Percentiles rank a stretch among this genome's conserved stretches.
phyloP scores from a whole-genome alignment of 208 protist genomes.

The Leishmania guyanensis region DNA sequence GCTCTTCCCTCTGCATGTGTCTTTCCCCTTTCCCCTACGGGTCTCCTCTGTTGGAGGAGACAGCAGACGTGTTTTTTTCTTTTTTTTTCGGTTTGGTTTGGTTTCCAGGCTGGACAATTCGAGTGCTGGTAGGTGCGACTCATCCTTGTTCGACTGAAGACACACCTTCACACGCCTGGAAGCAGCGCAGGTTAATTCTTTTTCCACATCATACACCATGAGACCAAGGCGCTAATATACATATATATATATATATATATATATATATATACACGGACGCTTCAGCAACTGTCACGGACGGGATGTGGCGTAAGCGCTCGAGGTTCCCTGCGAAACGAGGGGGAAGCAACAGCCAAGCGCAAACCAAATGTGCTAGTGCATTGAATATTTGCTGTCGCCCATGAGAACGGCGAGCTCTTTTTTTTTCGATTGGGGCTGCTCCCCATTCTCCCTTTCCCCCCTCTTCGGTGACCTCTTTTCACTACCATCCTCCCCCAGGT shows the following conservation, averaged over 20 bases:
- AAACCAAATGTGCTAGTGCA: neutral
- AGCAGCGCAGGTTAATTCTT: too few species aligned
- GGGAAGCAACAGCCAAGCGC: neutral
- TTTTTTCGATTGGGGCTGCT: neutral
- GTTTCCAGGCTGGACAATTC: neutral
- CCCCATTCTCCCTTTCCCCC: neutral
- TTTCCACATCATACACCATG: neutral
- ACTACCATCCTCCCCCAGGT: neutral
- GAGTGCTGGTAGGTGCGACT: neutral
- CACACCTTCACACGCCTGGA: neutral
- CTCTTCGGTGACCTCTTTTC: neutral
- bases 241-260: neutral
- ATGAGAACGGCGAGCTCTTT: too few species aligned
- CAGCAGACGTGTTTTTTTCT: neutral
- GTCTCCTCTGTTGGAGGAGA: neutral
- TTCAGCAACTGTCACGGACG: neutral
- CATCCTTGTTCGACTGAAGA: neutral
- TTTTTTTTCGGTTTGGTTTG: conserved; percentile 11
- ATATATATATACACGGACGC: neutral
- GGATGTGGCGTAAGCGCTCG: neutral
- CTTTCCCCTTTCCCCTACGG: neutral
- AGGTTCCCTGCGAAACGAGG: neutral
- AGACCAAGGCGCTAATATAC: too few species aligned
- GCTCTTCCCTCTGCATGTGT: neutral
- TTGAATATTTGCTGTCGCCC: neutral